A percentile compares a stretch with the other conserved stretches of the same genome.
Conservation (phyloP, 345 rosid genomes). For the Streptanthus diversifolius region DNA sequence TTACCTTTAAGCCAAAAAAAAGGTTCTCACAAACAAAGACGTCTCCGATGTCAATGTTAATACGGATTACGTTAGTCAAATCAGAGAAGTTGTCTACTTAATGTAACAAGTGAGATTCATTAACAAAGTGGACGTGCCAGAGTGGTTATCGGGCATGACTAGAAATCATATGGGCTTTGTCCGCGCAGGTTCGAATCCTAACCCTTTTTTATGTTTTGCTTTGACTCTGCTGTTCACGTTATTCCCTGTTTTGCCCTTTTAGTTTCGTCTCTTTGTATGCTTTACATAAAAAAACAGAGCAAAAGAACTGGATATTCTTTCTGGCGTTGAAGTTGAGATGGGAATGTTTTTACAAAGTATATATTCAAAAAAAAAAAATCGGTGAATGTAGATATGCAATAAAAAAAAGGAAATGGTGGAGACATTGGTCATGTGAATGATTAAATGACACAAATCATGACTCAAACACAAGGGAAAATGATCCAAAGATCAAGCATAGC, state of each 20-base stretch:
- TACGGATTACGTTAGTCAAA: too few relatives aligned
- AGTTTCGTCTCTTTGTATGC: too few relatives aligned
- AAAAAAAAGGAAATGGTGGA: neutral
- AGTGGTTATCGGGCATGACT: slow-evolving; percentile 82
- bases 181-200: slow-evolving; percentile 93
- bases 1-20: too few relatives aligned
- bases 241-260: neutral
- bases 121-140: neutral
- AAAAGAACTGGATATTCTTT: neutral
- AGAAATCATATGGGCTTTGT: slow-evolving; percentile 88
- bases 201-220: neutral
- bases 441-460: neutral
- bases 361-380: too few relatives aligned
- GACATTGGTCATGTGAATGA: neutral
- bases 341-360: neutral
- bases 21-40: too few relatives aligned
- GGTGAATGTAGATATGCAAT: neutral
- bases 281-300: too few relatives aligned
- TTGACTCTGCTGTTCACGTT: neutral
- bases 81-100: neutral
- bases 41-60: too few relatives aligned
- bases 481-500: neutral
- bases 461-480: neutral
- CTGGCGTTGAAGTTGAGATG: neutral
- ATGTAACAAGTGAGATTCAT: neutral